Percentiles rank a stretch among this genome's conserved stretches.
These are phyloP conservation scores for Penicilliopsis zonata DNA, from an alignment of 495 filamentous ascomycete species.

Conservation along the genomic window DNA sequence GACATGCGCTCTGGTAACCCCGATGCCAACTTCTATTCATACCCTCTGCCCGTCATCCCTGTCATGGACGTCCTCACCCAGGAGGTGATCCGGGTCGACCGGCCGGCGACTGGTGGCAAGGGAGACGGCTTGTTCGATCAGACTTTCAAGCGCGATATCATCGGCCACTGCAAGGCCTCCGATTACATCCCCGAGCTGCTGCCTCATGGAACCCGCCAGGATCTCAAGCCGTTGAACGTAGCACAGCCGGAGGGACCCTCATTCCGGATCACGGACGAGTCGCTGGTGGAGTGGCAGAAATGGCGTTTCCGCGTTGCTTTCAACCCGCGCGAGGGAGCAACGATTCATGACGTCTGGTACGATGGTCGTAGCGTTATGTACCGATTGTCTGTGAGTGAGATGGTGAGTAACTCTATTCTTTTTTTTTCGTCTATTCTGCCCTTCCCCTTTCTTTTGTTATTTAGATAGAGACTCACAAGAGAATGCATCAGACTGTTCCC, in stretches of 20 bases:
- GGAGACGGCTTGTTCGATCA: constrained; percentile 26
- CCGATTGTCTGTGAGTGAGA: constrained; percentile 59
- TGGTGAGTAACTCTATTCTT: constrained; percentile 25
- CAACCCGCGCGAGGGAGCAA: constrained; percentile 57
- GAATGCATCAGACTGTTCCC: constrained; percentile 42
- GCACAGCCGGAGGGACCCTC: constrained; percentile 71
- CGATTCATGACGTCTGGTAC: constrained; percentile 60
- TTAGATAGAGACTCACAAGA: constrained; percentile 43
- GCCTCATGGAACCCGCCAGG: constrained; percentile 40
- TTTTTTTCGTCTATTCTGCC: background rate
- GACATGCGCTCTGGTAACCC: constrained; percentile 25
- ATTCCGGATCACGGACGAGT: constrained; percentile 44
- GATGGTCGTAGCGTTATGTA: constrained; percentile 64
- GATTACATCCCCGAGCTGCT: constrained; percentile 66
- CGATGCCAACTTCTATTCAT: constrained; percentile 64
- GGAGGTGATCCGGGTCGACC: constrained; percentile 47
- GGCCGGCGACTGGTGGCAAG: constrained; percentile 35
- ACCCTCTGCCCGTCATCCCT: constrained; percentile 66
- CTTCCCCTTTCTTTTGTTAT: constrained; percentile 46
- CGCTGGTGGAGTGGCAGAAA: constrained; percentile 53
- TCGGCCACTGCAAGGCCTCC: constrained; percentile 30
- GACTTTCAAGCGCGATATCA: constrained; percentile 37
- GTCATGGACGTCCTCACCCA: constrained; percentile 58
- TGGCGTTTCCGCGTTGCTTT: constrained; percentile 59
- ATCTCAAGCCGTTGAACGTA: constrained; percentile 70